A percentile compares a stretch with the other conserved stretches of the same genome.
Evolutionary conservation across 495 filamentous ascomycete genomes (phyloP).

Genomic region (Aspergillus asperescens): DNA sequence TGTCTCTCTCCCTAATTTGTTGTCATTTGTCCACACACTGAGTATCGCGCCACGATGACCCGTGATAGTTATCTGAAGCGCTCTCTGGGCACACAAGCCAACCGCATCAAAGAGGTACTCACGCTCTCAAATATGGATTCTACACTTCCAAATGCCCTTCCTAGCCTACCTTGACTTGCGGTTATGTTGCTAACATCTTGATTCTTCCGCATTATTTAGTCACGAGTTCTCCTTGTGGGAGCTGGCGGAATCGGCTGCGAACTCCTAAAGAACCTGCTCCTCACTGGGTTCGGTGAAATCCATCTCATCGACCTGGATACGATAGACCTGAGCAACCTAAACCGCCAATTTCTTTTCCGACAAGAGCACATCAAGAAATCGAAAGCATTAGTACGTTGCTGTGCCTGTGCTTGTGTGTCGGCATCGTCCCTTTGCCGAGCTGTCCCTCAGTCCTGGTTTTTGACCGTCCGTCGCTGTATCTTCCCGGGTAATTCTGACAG

Average conservation of each 20-base stretch:
- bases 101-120: constrained; percentile 59
- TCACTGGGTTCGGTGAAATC: constrained; percentile 89
- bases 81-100: constrained; percentile 57
- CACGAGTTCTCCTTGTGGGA: constrained; percentile 88
- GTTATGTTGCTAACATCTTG: constrained; percentile 14
- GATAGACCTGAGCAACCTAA: constrained; percentile 95
- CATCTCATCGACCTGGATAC: constrained; percentile 97
- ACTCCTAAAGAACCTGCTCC: constrained; percentile 91
- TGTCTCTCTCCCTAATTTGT: constrained; percentile 13
- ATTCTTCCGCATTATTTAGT: constrained; percentile 42
- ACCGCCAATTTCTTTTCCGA: constrained; percentile 95
- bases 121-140: background rate
- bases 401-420: background rate
- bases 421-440: constrained; percentile 6
- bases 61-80: constrained; percentile 55
- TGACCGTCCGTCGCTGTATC: background rate
- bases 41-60: constrained; percentile 31
- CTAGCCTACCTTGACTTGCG: background rate
- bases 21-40: constrained; percentile 5
- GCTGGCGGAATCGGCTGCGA: constrained; percentile 98
- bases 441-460: background rate
- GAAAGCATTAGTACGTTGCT: constrained; percentile 74
- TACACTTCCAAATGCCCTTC: background rate
- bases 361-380: constrained; percentile 97
- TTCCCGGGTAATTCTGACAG: background rate